Base-by-base conservation (phyloP, 2,329 filamentous ascomycete genomes). In the Pyrenochaeta sp. region DNA sequence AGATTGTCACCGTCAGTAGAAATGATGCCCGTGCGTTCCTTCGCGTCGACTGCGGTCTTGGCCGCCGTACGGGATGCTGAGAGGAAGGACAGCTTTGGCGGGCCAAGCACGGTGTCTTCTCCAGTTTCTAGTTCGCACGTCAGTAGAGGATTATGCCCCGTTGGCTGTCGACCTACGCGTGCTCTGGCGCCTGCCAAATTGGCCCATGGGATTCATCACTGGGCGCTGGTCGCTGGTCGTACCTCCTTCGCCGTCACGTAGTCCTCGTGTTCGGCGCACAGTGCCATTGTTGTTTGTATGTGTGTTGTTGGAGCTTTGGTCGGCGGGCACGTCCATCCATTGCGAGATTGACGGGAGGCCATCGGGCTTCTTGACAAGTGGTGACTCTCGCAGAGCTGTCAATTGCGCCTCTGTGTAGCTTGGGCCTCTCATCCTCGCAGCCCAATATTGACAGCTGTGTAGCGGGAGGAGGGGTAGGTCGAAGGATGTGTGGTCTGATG, bases 71-170 rank as follows among this genome's bases (percentile, higher is more conserved):
- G 79, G 38, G 88, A 89, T 15, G 87, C 82, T 1, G 91, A 95
- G 39, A 89, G 84, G 71, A 96, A 96, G 30, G 85, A 84, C 32
- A 85, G 89, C 69, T 89, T 89, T 2, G 91, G 89, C 14, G 91
- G 91, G 10, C 89, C 91, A 44, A 96, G 87, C 45, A 94, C 81
- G 44, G 95, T 88, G 53, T 95, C 90, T 60, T 96, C 92, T 37
- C 62, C 62, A 61, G 82, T 75, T 68, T 83, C 84, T 88, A 56
- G 24, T 55, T 49, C 53, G 54, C 37, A 58, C 44, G 46, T 68
- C 57, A 68, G 63, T 61, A 65, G 60, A 50, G 50, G 53, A 58
- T 47, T 21, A 55, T 48, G 52, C 46, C 72, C 76, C 74, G 73
- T n/a, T n/a, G 65, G 73, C 77, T 60, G 71, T 71, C 41, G 75